Conservation (phyloP, 1,139 yeast species). For the Waltiozyma sp. region DNA sequence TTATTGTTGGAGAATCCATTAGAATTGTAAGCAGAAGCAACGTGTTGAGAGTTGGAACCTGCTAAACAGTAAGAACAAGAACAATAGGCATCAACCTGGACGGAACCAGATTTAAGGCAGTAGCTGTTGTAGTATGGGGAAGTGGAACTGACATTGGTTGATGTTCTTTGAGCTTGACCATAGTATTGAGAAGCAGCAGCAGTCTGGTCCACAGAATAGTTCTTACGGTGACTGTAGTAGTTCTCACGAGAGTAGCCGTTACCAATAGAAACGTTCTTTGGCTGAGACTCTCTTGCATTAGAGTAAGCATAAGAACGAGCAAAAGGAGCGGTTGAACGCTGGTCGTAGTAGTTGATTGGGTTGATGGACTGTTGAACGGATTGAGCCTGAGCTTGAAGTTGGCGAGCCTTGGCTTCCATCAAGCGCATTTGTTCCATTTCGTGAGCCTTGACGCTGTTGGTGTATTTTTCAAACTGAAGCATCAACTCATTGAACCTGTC, state of each 20-base stretch:
- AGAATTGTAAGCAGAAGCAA: slow-evolving; percentile 14
- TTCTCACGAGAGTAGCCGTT: slow-evolving; percentile 13
- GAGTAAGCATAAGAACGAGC: slow-evolving; percentile 2
- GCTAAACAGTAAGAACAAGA: slow-evolving; percentile 15
- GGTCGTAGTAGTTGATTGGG: background rate
- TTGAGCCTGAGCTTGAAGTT: slow-evolving; percentile 1
- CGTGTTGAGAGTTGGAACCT: slow-evolving; percentile 6
- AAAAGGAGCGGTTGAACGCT: slow-evolving; percentile 1
- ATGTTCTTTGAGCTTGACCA: slow-evolving; percentile 4
- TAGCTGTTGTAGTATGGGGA: slow-evolving; percentile 10
- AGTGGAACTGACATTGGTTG: slow-evolving; percentile 6
- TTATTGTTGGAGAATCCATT: background rate
- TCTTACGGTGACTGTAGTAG: slow-evolving; percentile 4
- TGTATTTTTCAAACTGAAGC: slow-evolving; percentile 14
- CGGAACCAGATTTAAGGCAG: slow-evolving; percentile 17
- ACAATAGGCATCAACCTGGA: slow-evolving; percentile 12
- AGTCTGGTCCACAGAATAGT: slow-evolving; percentile 3
- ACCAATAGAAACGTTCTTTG: slow-evolving; percentile 5
- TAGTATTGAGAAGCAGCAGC: slow-evolving; percentile 9
- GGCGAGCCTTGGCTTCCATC: slow-evolving; percentile 8
- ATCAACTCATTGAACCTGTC: slow-evolving; percentile 14
- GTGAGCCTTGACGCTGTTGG: slow-evolving; percentile 12
- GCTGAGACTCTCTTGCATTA: slow-evolving; percentile 14
- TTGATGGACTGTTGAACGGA: background rate
- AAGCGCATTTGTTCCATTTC: slow-evolving; percentile 9